These are phyloP conservation scores for Colletotrichum sp. DNA, from an alignment of 2,329 filamentous ascomycete genomes.

Conservation along the genomic window DNA sequence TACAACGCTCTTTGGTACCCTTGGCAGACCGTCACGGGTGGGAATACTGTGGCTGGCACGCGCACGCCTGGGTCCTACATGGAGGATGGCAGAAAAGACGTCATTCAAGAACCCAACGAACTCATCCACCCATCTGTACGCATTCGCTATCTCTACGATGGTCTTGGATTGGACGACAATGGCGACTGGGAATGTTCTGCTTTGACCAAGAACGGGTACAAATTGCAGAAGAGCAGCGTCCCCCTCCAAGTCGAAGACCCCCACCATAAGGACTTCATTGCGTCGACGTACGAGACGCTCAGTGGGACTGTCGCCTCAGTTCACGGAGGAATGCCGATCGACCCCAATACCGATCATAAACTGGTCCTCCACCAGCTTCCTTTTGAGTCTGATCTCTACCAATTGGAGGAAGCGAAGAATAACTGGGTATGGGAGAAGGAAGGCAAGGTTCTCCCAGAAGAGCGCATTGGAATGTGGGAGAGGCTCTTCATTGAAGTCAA, in stretches of 20 bases:
- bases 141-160: slow-evolving; percentile 33
- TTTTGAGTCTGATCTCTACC: slow-evolving; percentile 17
- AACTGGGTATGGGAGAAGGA: slow-evolving; percentile 16
- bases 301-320: slow-evolving; percentile 3
- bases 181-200: slow-evolving; percentile 26
- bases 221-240: not conserved
- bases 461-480: slow-evolving; percentile 26
- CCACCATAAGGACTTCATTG: not conserved
- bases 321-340: not conserved
- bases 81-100: slow-evolving; percentile 7
- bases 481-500: slow-evolving; percentile 22
- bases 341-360: not conserved
- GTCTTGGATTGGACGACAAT: slow-evolving; percentile 31
- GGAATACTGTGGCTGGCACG: not conserved
- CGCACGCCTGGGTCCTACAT: slow-evolving; percentile 29
- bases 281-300: slow-evolving; percentile 10
- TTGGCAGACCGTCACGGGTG: not conserved
- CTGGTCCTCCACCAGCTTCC: slow-evolving; percentile 19
- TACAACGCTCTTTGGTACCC: slow-evolving; percentile 3
- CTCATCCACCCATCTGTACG: slow-evolving; percentile 35
- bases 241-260: not conserved
- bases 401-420: not conserved
- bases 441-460: slow-evolving; percentile 7
- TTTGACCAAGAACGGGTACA: slow-evolving; percentile 18
- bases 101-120: slow-evolving; percentile 25